Conservation (phyloP, 176 grass and related monocot species). For the Eleusine indica region DNA sequence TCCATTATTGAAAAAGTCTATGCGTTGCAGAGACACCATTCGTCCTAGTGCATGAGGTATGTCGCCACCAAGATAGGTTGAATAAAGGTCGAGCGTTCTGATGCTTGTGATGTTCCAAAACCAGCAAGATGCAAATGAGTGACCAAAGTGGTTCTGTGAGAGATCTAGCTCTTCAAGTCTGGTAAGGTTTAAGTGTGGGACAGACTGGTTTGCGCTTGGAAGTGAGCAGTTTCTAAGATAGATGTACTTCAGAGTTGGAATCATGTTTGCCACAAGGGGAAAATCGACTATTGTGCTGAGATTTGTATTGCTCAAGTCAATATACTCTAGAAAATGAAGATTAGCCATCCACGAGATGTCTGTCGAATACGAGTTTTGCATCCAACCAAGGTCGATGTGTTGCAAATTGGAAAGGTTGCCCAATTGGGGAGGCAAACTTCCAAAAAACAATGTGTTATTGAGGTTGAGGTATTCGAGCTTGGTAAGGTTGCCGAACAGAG, state of each 20-base stretch:
- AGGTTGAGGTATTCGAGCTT: too few relatives aligned
- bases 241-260: constrained; percentile 15
- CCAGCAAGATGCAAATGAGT: constrained; percentile 30
- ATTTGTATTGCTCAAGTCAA: background rate
- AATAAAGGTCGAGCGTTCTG: background rate
- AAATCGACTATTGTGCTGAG: background rate
- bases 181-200: constrained; percentile 4
- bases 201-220: background rate
- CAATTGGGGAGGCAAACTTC: too few relatives aligned
- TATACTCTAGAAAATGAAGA: background rate
- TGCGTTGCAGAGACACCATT: background rate
- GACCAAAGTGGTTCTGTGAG: background rate
- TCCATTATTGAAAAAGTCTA: background rate
- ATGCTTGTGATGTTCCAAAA: constrained; percentile 40
- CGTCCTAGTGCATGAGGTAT: background rate
- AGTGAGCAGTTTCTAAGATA: background rate
- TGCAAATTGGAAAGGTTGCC: background rate
- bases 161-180: constrained; percentile 22
- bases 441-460: too few relatives aligned
- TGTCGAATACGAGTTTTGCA: background rate
- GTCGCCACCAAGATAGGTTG: background rate
- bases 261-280: background rate
- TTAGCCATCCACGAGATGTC: background rate
- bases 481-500: too few relatives aligned
- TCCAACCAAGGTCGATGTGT: background rate